Percentiles rank a stretch among this genome's conserved stretches.
These are phyloP conservation scores for Claviceps quebecensis DNA, from an alignment of 2,329 filamentous ascomycete genomes.

Conservation along the genomic window DNA sequence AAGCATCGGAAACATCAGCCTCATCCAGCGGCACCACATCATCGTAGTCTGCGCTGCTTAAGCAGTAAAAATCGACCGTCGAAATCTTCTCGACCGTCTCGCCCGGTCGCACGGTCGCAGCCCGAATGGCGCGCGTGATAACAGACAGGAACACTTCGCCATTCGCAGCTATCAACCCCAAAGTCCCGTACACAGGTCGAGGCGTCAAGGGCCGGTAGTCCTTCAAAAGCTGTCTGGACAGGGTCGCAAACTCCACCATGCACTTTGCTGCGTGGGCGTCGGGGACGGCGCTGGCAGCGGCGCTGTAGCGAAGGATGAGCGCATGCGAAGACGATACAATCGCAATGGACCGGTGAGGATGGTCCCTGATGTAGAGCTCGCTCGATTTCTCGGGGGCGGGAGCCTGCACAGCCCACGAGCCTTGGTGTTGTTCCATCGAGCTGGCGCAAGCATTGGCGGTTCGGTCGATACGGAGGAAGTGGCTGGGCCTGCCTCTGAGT, in stretches of 20 bases:
- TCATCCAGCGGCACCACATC: conserved; percentile 50
- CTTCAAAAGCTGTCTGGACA: conserved; percentile 50
- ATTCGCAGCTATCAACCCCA: conserved; percentile 74
- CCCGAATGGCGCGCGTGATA: conserved; percentile 63
- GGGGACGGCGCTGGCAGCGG: conserved; percentile 35
- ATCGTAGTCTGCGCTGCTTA: conserved; percentile 79
- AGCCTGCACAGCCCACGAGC: conserved; percentile 31
- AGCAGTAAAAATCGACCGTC: conserved; percentile 81
- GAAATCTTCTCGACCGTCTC: conserved; percentile 83
- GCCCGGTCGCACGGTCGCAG: conserved; percentile 70
- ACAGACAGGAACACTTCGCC: conserved; percentile 84
- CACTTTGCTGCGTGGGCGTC: conserved; percentile 45
- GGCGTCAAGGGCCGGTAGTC: conserved; percentile 66
- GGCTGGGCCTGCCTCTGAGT: neutral
- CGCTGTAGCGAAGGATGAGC: conserved; percentile 70
- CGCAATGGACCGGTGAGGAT: conserved; percentile 76
- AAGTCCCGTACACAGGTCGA: conserved; percentile 66
- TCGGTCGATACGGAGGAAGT: conserved; percentile 5
- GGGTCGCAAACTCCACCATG: conserved; percentile 73
- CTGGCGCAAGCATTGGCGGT: conserved; percentile 5
- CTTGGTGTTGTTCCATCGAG: conserved; percentile 33
- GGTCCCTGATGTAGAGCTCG: conserved; percentile 72
- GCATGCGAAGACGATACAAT: conserved; percentile 67
- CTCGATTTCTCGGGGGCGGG: conserved; percentile 47
- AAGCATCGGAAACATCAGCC: conserved; percentile 31